phyloP scores from a whole-genome alignment of 1,284 basidiomycete species.

The Exobasidium rhododendri region DNA sequence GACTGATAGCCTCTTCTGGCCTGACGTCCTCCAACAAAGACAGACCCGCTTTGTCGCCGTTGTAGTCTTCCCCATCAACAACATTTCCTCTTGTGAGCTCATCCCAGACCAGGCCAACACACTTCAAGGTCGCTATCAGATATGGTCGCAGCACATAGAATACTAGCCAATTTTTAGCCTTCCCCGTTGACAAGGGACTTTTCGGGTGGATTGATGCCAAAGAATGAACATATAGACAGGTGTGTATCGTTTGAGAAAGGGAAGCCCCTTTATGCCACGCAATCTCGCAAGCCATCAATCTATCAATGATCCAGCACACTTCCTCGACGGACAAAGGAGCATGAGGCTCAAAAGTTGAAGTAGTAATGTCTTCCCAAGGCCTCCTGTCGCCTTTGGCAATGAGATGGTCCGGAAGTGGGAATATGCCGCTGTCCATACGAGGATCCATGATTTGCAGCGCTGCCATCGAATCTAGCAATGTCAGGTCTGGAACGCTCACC shows the following conservation, averaged over 20 bases:
- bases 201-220: conserved; percentile 56
- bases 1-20: background rate
- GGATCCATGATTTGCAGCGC: conserved; percentile 86
- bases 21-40: conserved; percentile 68
- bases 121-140: conserved; percentile 73
- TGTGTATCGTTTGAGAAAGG: conserved; percentile 80
- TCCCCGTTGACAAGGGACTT: background rate
- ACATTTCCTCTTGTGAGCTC: conserved; percentile 71
- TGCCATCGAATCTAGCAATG: conserved; percentile 80
- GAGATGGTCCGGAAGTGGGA: conserved; percentile 43
- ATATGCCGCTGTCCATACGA: conserved; percentile 78
- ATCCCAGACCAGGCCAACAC: conserved; percentile 74
- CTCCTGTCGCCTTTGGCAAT: conserved; percentile 54
- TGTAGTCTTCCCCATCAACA: conserved; percentile 70
- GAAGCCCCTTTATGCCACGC: conserved; percentile 78
- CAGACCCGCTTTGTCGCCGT: conserved; percentile 78
- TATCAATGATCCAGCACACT: conserved; percentile 81
- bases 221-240: conserved; percentile 73
- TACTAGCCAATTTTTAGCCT: conserved; percentile 11
- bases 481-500: conserved; percentile 69
- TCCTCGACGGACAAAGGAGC: conserved; percentile 68
- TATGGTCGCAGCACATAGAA: conserved; percentile 66
- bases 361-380: conserved; percentile 54
- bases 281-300: conserved; percentile 75
- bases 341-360: conserved; percentile 64